Base-by-base conservation (phyloP, 805 yeast genomes). In the Candida tammaniensis region DNA sequence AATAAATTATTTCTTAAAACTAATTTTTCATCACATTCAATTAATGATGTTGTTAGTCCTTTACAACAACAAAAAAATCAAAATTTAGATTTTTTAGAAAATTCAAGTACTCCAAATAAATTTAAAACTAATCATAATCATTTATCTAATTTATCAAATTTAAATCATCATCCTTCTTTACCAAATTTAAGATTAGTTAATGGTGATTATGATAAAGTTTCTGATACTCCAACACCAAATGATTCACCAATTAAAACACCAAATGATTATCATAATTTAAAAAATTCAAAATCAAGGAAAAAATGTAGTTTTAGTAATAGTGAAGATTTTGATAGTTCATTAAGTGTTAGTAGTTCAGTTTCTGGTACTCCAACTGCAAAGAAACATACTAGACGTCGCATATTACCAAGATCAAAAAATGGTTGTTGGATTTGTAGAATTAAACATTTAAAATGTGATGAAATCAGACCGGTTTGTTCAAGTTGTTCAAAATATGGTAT, bases 391-490 rank as follows among this genome's bases (percentile, higher is more conserved):
- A 49, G 72, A 22, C 53, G 65, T 36, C 57, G 70, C 35, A 43
- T 61, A 16, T 51, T 64, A 37, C 70, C 70, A 2, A 48, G 72
- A 29, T 62, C 70, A 3, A 63, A 63, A 38, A 59, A 52, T 21
- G 73, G 73, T 5, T 67, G 73, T 40, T 67, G 73, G 73, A 63
- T 67, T 35, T 67, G 73, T 40, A 50, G 73, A 35, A 67, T 67
- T 38, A 64, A 65, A 42, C 73, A 67, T 42, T 54, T 67, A 37
- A 67, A 67, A 42, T 67, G 73, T 44, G 71, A 67, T 40, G 73
- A 67, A 39, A 29, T 23, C 9, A 54, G 59, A 36, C 73, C 73
- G 0, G 36, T 42, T 5, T 67, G 73, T 43, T 39, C 58, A 18
- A 54, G 59, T 31, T 67, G 73, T 46, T 31, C 39, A 10, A 61